phyloP scores from a whole-genome alignment of 257 asterid genomes.

The Forsythia suspensa region DNA sequence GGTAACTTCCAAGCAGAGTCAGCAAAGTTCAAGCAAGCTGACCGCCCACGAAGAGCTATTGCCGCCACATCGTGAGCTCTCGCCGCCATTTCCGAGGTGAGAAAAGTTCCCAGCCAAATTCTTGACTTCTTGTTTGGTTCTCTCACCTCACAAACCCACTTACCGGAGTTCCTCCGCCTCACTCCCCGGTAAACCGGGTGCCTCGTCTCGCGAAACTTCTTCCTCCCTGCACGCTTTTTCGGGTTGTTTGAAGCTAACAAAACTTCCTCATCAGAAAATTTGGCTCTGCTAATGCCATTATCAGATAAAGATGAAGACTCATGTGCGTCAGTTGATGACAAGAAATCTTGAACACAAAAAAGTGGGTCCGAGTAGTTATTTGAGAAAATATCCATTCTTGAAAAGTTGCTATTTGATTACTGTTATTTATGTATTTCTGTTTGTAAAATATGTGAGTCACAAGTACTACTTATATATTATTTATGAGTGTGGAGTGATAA shows the following conservation, averaged over 20 bases:
- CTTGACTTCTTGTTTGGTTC: constrained; percentile 70
- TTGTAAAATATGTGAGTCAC: no score
- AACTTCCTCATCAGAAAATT: constrained; percentile 27
- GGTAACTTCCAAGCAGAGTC: constrained; percentile 66
- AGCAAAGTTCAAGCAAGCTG: constrained; percentile 65
- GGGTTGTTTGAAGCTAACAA: constrained; percentile 56
- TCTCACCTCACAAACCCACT: constrained; percentile 71
- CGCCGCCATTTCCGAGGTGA: constrained; percentile 70
- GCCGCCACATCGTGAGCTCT: constrained; percentile 85
- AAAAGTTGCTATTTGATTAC: neutral
- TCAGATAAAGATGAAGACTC: constrained; percentile 28
- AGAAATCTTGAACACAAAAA: neutral
- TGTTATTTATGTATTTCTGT: no score
- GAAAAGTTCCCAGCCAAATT: constrained; percentile 76
- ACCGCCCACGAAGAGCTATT: constrained; percentile 53
- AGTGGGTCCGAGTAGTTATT: neutral
- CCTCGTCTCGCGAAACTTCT: constrained; percentile 64
- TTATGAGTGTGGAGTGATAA: no score
- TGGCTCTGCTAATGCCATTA: neutral
- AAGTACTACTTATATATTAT: no score
- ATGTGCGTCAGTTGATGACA: neutral
- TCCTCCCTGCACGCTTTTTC: constrained; percentile 58
- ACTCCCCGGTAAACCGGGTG: constrained; percentile 74
- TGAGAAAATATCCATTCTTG: constrained; percentile 14
- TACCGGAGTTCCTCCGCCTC: constrained; percentile 55